A percentile compares a stretch with the other conserved stretches of the same genome.
These are phyloP conservation scores for Purpureocillium takamizusanense DNA, from an alignment of 2,329 filamentous ascomycete genomes.

Conservation along the genomic window DNA sequence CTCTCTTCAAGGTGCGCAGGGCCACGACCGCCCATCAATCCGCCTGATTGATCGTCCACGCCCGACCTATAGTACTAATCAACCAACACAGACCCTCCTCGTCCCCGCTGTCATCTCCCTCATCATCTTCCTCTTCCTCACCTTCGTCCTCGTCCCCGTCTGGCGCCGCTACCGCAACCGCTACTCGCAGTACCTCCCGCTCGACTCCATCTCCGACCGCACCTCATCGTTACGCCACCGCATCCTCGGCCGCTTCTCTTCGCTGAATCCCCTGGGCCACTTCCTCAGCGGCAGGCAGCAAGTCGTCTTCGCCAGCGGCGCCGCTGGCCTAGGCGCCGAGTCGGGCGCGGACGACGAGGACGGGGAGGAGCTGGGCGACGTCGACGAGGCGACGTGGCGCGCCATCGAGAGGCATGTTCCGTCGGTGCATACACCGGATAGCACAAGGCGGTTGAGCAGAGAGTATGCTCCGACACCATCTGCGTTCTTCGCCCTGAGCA, in stretches of 20 bases:
- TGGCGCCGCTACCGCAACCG: constrained; percentile 62
- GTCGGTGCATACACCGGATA: constrained; percentile 30
- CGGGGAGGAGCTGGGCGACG: constrained; percentile 59
- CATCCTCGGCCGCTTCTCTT: constrained; percentile 23
- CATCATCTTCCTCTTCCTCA: constrained; percentile 55
- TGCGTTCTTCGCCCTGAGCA: neutral
- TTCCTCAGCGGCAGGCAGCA: constrained; percentile 34
- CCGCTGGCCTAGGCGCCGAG: constrained; percentile 40
- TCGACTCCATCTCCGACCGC: constrained; percentile 52
- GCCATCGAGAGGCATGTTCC: constrained; percentile 25
- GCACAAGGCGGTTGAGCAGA: constrained; percentile 58
- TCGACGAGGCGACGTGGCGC: constrained; percentile 39
- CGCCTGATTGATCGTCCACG: too few species aligned
- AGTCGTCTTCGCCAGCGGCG: constrained; percentile 24
- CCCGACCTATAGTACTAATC: constrained; percentile 1
- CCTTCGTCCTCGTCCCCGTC: constrained; percentile 56
- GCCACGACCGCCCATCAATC: neutral
- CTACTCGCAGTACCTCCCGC: constrained; percentile 65
- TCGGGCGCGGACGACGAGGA: constrained; percentile 38
- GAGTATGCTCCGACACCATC: constrained; percentile 41
- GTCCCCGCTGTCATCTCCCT: constrained; percentile 64
- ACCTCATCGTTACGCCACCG: constrained; percentile 46
- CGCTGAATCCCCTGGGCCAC: constrained; percentile 28
- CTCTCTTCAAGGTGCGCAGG: too few species aligned
- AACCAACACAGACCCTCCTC: constrained; percentile 50